Percentiles rank a stretch among this genome's conserved stretches.
Evolutionary conservation across 345 rosid genomes (phyloP).

Genomic region (Populus simonii): DNA sequence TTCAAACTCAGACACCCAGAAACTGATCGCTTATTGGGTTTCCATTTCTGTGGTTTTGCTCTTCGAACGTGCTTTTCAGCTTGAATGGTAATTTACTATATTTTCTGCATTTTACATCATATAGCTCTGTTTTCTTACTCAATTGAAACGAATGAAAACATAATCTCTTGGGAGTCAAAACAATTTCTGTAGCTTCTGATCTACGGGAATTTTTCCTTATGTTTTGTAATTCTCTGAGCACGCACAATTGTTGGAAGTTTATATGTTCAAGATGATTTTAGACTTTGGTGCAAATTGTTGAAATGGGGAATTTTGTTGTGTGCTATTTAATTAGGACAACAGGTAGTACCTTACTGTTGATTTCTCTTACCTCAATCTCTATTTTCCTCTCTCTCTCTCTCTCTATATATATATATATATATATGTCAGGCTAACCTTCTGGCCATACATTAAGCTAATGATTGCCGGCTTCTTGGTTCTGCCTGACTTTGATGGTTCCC

Average conservation of each 20-base stretch:
- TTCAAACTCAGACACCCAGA: slow-evolving; percentile 23
- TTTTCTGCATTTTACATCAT: neutral
- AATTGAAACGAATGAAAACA: neutral
- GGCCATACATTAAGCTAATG: slow-evolving; percentile 31
- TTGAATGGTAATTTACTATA: slow-evolving; percentile 26
- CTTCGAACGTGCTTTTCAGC: slow-evolving; percentile 28
- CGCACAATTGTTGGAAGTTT: neutral
- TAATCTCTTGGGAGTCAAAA: neutral
- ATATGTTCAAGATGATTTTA: neutral
- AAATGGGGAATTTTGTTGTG: neutral
- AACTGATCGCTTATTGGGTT: slow-evolving; percentile 37
- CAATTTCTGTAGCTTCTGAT: neutral
- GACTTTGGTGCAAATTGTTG: neutral
- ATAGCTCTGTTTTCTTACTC: neutral
- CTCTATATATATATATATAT: too few species aligned
- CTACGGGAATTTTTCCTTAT: neutral
- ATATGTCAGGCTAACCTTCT: slow-evolving; percentile 17
- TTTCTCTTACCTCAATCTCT: neutral
- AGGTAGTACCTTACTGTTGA: neutral
- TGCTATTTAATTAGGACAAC: neutral
- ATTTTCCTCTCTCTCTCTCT: neutral
- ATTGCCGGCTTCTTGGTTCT: slow-evolving; percentile 19
- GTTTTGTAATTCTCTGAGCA: neutral
- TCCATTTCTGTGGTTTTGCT: slow-evolving; percentile 33
- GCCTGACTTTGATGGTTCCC: slow-evolving; percentile 32